Base-by-base conservation (phyloP, 2,329 filamentous ascomycete genomes). In the Colletotrichum gloeosporioides region DNA sequence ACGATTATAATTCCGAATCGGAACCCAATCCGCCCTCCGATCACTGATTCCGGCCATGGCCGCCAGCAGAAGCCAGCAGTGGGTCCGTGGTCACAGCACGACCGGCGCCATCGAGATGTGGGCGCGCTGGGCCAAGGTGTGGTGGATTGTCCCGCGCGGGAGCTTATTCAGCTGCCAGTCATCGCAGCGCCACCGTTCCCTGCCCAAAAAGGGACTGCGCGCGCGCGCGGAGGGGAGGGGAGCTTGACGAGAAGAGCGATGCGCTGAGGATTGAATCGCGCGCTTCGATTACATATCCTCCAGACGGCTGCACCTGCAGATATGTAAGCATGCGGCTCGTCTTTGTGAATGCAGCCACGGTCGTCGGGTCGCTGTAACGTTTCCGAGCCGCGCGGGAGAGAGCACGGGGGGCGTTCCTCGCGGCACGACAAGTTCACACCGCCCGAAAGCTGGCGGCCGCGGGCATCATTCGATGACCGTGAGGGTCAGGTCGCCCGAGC, bases 131-230 rank as follows among this genome's bases (percentile, higher is more conserved):
- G 59, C 27, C 13, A 10, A n/a, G 59, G 27, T 27, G 27, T n/a
- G 59, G 32, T 69, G 74, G 74, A 59, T 34, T 32, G 64, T 76
- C 70, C 70, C 74, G 70, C 74, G 71, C 74, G 74, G 74, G 13
- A 44, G 72, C 59, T 76, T 65, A 69, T 49, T 76, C 70, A 76
- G 64, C 74, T n/a, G n/a, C 74, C 61, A 53, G 74, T 76, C 64
- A 69, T 53, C 59, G 34, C 22, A 22, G 31, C 65, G 32, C 59
- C 31, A 49, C 25, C 44, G 31, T 29, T 22, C 59, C 29, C 29
- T 61, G 27, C 59, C 27, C 13, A 31, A 13, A 31, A 7, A 12
- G 9, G 10, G 36, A 59, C 15, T 34, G 44, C 67, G 57, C 59
- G 72, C 39, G 65, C 18, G 66, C 32, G 31, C 44, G 44, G 10